A percentile compares a stretch with the other conserved stretches of the same genome.
Conservation (phyloP, 345 rosid genomes). For the Dipteronia dyeriana region DNA sequence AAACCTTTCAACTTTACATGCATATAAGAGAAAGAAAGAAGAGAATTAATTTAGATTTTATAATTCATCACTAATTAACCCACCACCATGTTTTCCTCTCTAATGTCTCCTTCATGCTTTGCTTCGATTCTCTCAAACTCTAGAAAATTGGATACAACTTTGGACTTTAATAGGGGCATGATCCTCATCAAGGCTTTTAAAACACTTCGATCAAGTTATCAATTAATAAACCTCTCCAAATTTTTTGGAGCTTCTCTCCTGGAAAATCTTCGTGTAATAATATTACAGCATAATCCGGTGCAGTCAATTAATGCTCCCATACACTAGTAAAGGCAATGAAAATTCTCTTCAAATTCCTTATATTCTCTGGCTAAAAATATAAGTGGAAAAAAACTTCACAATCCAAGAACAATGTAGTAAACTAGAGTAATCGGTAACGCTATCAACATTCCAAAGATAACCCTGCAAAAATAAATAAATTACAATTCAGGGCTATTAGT, state of each 20-base stretch:
- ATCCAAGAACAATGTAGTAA: slow-evolving; percentile 87
- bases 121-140: slow-evolving; percentile 24
- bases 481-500: neutral
- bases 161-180: slow-evolving; percentile 52
- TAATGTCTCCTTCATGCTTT: slow-evolving; percentile 30
- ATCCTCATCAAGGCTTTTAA: slow-evolving; percentile 38
- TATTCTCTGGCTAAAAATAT: slow-evolving; percentile 18
- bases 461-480: slow-evolving; percentile 61
- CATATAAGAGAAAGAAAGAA: slow-evolving; percentile 14
- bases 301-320: slow-evolving; percentile 6
- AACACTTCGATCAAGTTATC: neutral
- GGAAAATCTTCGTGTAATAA: slow-evolving; percentile 19
- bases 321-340: neutral
- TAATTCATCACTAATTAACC: neutral
- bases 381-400: slow-evolving; percentile 37
- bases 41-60: slow-evolving; percentile 19
- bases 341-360: slow-evolving; percentile 20
- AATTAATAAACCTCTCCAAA: slow-evolving; percentile 31
- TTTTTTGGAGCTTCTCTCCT: slow-evolving; percentile 34
- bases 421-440: slow-evolving; percentile 91
- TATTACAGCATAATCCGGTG: slow-evolving; percentile 13
- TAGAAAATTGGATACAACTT: slow-evolving; percentile 20
- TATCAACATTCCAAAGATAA: slow-evolving; percentile 94
- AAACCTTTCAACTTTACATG: slow-evolving; percentile 27
- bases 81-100: slow-evolving; percentile 33